phyloP scores from a whole-genome alignment of 1,139 yeast species.

The Kurtzmaniella quercitrusa region DNA sequence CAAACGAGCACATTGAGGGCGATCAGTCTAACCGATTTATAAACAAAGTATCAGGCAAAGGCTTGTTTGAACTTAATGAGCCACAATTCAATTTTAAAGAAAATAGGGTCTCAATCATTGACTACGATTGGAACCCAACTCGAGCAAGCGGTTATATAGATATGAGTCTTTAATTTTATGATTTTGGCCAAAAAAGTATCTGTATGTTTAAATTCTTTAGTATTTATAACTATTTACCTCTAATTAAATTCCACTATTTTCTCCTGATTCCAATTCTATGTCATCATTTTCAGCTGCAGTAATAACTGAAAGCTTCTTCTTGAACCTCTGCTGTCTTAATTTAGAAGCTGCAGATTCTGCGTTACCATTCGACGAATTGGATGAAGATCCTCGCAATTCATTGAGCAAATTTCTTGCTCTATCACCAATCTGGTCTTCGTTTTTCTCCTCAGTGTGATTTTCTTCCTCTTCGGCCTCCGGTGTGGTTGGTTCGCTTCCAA shows the following conservation, averaged over 20 bases:
- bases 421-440: conserved; percentile 44
- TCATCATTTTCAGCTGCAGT: conserved; percentile 10
- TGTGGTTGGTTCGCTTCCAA: conserved; percentile 8
- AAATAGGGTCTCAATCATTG: conserved; percentile 26
- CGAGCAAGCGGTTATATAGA: conserved; percentile 9
- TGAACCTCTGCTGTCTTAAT: conserved; percentile 33
- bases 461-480: conserved; percentile 4
- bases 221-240: background rate
- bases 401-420: conserved; percentile 59
- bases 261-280: background rate
- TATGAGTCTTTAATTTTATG: background rate
- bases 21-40: conserved; percentile 32
- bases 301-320: conserved; percentile 14
- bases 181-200: background rate
- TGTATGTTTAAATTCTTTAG: conserved; percentile 2
- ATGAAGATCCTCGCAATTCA: conserved; percentile 45
- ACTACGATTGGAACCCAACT: conserved; percentile 29
- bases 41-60: conserved; percentile 40
- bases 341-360: conserved; percentile 31
- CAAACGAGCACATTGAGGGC: conserved; percentile 11
- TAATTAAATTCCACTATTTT: background rate
- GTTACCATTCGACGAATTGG: conserved; percentile 12
- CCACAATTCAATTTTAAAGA: conserved; percentile 32
- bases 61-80: conserved; percentile 33
- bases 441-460: conserved; percentile 6